phyloP scores from a whole-genome alignment of 1,139 yeast species.

The Sugiyamaella sp. region DNA sequence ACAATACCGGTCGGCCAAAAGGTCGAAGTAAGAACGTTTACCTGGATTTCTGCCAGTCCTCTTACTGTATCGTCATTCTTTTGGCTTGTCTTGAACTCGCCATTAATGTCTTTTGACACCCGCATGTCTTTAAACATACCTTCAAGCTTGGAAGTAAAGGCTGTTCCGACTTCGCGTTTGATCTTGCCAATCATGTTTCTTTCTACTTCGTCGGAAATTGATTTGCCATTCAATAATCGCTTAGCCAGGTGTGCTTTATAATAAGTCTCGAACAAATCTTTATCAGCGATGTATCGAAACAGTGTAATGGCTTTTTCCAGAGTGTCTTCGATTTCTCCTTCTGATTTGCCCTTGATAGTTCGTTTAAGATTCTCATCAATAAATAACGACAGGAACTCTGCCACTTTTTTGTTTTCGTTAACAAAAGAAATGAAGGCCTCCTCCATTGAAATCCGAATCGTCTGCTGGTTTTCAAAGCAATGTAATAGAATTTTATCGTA shows the following conservation, averaged over 20 bases:
- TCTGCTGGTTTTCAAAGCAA: constrained; percentile 54
- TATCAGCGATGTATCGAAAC: constrained; percentile 73
- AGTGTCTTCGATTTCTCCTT: constrained; percentile 57
- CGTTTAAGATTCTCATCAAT: constrained; percentile 75
- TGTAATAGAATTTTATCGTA: constrained; percentile 52
- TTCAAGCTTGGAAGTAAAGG: constrained; percentile 78
- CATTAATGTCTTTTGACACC: constrained; percentile 57
- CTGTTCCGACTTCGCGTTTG: constrained; percentile 77
- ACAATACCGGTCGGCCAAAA: constrained; percentile 63
- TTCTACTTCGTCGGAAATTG: constrained; percentile 65
- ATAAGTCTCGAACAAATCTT: constrained; percentile 83
- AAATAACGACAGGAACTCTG: constrained; percentile 74
- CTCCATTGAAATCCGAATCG: constrained; percentile 59
- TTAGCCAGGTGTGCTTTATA: constrained; percentile 91
- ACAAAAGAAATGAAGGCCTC: constrained; percentile 65
- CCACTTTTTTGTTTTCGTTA: constrained; percentile 58
- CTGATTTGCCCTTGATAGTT: constrained; percentile 53
- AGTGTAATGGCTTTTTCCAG: constrained; percentile 61
- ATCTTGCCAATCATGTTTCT: constrained; percentile 68
- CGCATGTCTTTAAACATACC: constrained; percentile 87
- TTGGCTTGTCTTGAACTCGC: constrained; percentile 15
- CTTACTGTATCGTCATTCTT: constrained; percentile 30
- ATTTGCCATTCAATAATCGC: constrained; percentile 60
- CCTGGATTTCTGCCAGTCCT: constrained; percentile 46
- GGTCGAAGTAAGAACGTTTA: constrained; percentile 58